These are phyloP conservation scores for Backusella australiensis DNA, from an alignment of 192 early-diverging fungal genomes.

Conservation along the genomic window DNA sequence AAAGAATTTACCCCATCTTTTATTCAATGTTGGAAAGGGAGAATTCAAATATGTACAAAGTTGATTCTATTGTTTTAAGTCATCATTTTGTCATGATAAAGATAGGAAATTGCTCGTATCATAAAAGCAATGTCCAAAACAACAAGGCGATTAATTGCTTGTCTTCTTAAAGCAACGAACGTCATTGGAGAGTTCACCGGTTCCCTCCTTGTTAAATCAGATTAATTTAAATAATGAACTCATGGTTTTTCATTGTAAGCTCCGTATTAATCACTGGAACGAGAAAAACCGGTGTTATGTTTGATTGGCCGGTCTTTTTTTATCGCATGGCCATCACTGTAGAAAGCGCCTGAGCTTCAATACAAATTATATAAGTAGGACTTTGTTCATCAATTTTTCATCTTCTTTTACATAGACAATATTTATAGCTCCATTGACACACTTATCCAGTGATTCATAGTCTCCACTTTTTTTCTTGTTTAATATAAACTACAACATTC, in stretches of 20 bases:
- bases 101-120: not conserved
- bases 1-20: not conserved
- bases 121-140: not conserved
- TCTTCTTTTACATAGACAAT: not conserved
- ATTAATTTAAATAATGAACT: constrained; percentile 2
- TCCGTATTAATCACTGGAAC: not conserved
- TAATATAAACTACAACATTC: not conserved
- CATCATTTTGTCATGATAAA: not conserved
- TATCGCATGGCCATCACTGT: not conserved
- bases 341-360: not conserved
- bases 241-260: constrained; percentile 5
- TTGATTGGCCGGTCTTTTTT: not conserved
- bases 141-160: not conserved
- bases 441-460: not conserved
- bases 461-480: not conserved
- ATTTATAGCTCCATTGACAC: not conserved
- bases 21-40: not conserved
- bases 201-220: constrained; percentile 1
- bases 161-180: not conserved
- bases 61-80: not conserved
- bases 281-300: not conserved
- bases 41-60: not conserved
- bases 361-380: not conserved
- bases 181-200: not conserved
- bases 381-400: not conserved